These are phyloP conservation scores for Tolypocladium capitatum DNA, from an alignment of 2,329 filamentous ascomycete genomes.

Conservation along the genomic window DNA sequence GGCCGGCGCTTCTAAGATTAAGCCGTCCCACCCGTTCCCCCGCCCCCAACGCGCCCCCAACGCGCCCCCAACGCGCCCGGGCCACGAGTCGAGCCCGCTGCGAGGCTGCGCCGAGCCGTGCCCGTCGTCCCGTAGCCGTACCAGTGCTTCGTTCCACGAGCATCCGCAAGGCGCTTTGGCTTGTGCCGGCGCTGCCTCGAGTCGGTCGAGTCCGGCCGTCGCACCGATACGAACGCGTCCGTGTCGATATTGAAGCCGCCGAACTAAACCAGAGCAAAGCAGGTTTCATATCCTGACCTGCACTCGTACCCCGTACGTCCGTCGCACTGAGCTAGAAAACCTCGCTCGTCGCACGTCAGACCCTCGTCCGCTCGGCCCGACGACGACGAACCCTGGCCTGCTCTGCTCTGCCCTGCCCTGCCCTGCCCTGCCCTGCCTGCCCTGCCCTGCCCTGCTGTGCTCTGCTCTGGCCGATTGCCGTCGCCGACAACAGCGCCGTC, in stretches of 20 bases:
- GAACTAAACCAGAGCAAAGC: neutral
- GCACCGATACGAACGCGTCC: neutral
- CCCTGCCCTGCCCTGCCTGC: no score
- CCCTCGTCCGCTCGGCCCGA: neutral
- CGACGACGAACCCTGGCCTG: no score
- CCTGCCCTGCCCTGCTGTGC: no score
- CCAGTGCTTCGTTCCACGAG: no score
- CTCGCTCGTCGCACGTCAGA: neutral
- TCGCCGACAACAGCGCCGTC: neutral
- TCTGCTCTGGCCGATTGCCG: no score
- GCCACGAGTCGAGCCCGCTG: neutral
- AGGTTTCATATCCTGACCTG: neutral
- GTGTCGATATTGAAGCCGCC: neutral
- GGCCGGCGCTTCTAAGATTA: neutral
- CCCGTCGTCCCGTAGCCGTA: neutral
- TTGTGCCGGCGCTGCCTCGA: no score
- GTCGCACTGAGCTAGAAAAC: slow-evolving; percentile 1
- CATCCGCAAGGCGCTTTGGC: no score
- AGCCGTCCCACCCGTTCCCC: neutral
- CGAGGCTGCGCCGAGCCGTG: neutral
- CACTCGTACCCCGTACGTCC: neutral
- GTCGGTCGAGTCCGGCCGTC: neutral
- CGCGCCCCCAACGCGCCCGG: neutral
- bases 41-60: neutral
- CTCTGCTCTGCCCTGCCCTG: no score